Base-by-base conservation (phyloP, 257 asterid genomes). In the Eustoma russellianum region DNA sequence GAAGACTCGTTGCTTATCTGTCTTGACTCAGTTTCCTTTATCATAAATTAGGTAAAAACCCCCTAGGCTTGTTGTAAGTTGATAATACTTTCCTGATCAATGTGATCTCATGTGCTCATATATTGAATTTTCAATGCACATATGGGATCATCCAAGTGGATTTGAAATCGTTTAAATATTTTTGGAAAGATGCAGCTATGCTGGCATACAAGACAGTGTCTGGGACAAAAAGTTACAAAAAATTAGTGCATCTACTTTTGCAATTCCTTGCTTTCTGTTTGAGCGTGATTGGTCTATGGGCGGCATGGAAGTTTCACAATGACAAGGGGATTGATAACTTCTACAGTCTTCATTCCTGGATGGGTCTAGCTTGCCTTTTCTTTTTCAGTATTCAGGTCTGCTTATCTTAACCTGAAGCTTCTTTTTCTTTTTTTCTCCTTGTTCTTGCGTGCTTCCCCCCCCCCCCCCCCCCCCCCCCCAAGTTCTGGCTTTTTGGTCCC, bases 291-390 rank as follows among this genome's bases (percentile, higher is more conserved):
- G 97, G 91, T 61, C 56, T 88, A 13, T 83, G 88, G 83, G 88
- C 84, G 61, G 93, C 77, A 52, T 78, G 83, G 88, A 88, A 88
- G 82, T 78, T 77, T 77, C 97, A 81, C 71, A 56, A 47, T 30
- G 88, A 79, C 55, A 76, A 71, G 70, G 96, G 94, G 55, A 75
- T 72, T 12, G 96, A 88, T 63, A 73, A 84, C 66, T 84, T 82
- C 78, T 85, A 82, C 59, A 82, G 88, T 67, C 91, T 88, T 59
- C 95, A 85, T 71, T 85, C 90, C 6, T 88, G 95, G 95, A 73
- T 88, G 17, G 97, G 97, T 70, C 66, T 88, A 12, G 67, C 77
- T 56, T 71, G 91, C 59, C 77, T 88, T 50, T 71, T 78, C 77
- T 62, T 88, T 72, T 88, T 88, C 52, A 90, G 73, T 58, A 50